Evolutionary conservation across 1,284 basidiomycete species (phyloP), one percentile per base, ranked within the genome.

Genomic region (Neotropicomus parvogracilis): DNA sequence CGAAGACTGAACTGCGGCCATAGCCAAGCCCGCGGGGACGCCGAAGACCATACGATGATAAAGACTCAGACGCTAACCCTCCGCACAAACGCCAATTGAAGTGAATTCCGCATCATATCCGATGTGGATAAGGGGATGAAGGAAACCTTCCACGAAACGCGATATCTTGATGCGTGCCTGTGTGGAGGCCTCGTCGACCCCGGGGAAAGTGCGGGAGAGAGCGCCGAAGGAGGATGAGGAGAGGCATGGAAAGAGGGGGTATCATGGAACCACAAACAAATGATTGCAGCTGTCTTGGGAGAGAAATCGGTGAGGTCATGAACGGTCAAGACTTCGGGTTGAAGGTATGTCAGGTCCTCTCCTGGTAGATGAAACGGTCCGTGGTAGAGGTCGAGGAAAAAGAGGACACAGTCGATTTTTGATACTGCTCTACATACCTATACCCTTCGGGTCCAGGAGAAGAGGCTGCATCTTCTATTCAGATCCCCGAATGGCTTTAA

Each of bases 161-260:
- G 59, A 59, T 20, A 70, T 65, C 37, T 69, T 66, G 17, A 69
- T 64, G 4, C 82, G 65, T 1, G 69, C 63, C 16, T 64, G 57
- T 16, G 75, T 74, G 0, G 81, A 78, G n/a, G 72, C 67, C 9
- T 69, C 61, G 4, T 72, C 74, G 16, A 73, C 66, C 3, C 81
- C 82, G 17, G 80, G 74, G 49, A 70, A 71, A n/a, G 51, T 53
- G 14, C 46, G 59, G 68, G 76, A 6, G 65, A 64, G 26, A 67
- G 54, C 3, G 50, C 45, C 27, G 67, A 71, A 19, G 64, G 69
- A 13, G 69, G 64, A 3, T 53, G 55, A 16, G 64, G 58, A 5
- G 73, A 73, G 1, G 58, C 49, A 29, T 71, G 70, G 54, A 78
- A 79, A 60, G 19, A 17, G 60, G 32, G 11, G 59, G 59, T 0